Conservation (phyloP, 805 yeast genomes). For the Zygoascus ofunaensis region DNA sequence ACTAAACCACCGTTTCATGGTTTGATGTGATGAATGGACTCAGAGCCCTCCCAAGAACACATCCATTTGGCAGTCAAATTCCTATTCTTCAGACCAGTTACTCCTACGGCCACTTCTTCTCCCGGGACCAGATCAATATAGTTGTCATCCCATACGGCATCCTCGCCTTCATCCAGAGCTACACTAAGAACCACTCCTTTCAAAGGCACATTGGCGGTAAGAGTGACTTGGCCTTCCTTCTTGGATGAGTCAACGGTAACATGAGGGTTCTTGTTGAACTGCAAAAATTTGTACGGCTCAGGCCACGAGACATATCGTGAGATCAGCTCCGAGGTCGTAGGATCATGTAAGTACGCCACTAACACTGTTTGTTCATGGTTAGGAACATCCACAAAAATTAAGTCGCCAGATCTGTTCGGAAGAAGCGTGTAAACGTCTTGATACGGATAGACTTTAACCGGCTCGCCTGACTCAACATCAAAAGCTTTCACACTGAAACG, state of each 20-base stretch:
- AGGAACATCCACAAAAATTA: background rate
- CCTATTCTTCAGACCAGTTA: slow-evolving; percentile 9
- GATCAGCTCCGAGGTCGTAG: background rate
- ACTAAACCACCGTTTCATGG: too few species aligned
- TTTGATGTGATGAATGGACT: background rate
- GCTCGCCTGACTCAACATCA: slow-evolving; percentile 3
- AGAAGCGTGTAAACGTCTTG: background rate
- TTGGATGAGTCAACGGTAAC: background rate
- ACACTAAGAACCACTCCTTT: slow-evolving; percentile 5
- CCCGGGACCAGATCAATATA: slow-evolving; percentile 16
- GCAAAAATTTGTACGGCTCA: slow-evolving; percentile 5
- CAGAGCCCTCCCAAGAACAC: background rate
- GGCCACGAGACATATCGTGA: slow-evolving; percentile 8
- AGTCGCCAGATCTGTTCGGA: slow-evolving; percentile 2
- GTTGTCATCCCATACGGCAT: slow-evolving; percentile 8
- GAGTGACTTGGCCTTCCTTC: background rate
- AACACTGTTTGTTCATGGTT: background rate
- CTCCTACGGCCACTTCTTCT: slow-evolving; percentile 16
- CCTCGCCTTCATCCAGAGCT: slow-evolving; percentile 2
- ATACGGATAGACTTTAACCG: background rate
- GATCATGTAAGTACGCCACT: slow-evolving; percentile 1
- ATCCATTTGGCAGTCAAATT: background rate
- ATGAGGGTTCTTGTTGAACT: background rate
- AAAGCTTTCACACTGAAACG: background rate
- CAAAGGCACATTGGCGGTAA: background rate